phyloP scores from a whole-genome alignment of 78 protist genomes.

The Monosiga brevicollis region DNA sequence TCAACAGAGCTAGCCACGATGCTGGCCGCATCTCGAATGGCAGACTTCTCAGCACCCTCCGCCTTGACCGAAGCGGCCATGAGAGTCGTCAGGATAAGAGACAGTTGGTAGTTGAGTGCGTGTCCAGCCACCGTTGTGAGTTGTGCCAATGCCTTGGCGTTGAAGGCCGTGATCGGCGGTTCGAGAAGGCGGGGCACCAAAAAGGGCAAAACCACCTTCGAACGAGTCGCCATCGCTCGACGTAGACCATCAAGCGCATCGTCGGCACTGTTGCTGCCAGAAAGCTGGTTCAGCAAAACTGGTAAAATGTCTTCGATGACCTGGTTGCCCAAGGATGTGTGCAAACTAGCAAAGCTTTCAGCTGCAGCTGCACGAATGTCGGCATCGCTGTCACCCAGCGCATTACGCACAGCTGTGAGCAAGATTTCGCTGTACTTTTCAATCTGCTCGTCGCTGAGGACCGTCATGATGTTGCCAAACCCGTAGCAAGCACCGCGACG shows the following conservation, averaged over 20 bases:
- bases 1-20: slow-evolving; percentile 6
- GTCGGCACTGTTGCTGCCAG: not conserved
- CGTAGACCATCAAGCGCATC: slow-evolving; percentile 53
- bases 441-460: slow-evolving; percentile 34
- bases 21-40: not conserved
- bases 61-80: slow-evolving; percentile 30
- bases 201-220: slow-evolving; percentile 47
- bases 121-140: slow-evolving; percentile 51
- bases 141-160: slow-evolving; percentile 51
- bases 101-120: slow-evolving; percentile 44
- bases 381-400: slow-evolving; percentile 63
- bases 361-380: slow-evolving; percentile 71
- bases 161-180: slow-evolving; percentile 48
- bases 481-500: slow-evolving; percentile 52
- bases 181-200: slow-evolving; percentile 48
- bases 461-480: slow-evolving; percentile 63
- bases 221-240: slow-evolving; percentile 42
- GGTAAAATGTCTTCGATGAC: slow-evolving; percentile 67
- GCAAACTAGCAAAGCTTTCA: slow-evolving; percentile 48
- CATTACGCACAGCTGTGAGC: slow-evolving; percentile 49
- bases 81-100: slow-evolving; percentile 43
- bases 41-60: slow-evolving; percentile 4
- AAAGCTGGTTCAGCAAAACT: slow-evolving; percentile 21
- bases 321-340: slow-evolving; percentile 30
- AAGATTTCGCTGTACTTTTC: slow-evolving; percentile 7